Conservation (phyloP, 176 grass and related monocot species). For the Ensete ventricosum region DNA sequence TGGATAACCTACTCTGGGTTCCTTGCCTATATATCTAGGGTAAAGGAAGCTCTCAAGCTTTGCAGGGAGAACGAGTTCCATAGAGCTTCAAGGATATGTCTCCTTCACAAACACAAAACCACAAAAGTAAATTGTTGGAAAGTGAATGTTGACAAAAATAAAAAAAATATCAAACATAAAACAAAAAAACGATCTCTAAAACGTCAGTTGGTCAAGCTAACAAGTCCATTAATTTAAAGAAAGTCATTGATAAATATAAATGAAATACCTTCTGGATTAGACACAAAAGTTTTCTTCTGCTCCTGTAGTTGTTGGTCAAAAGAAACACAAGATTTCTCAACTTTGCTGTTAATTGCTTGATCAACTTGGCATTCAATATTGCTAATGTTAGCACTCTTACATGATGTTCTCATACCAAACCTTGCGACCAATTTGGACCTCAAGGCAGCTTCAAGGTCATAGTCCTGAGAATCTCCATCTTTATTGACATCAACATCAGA, state of each 20-base stretch:
- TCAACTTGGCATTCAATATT: conserved; percentile 34
- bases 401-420: conserved; percentile 45
- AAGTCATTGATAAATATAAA: conserved; percentile 18
- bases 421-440: conserved; percentile 77
- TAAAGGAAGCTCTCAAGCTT: no score
- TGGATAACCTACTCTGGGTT: no score
- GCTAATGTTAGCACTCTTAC: conserved; percentile 30
- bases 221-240: not conserved
- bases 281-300: conserved; percentile 21
- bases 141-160: not conserved
- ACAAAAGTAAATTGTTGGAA: not conserved
- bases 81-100: no score
- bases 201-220: not conserved
- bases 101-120: no score
- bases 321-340: conserved; percentile 26
- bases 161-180: not conserved
- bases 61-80: no score
- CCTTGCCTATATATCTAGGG: no score
- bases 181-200: not conserved
- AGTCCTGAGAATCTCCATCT: conserved; percentile 45
- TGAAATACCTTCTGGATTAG: conserved; percentile 36
- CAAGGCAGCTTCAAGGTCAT: conserved; percentile 86
- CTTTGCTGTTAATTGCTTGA: conserved; percentile 21
- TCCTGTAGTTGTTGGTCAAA: conserved; percentile 31
- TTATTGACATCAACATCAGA: conserved; percentile 24